Conservation (phyloP, 495 filamentous ascomycete genomes). For the Talaromyces stipitatus region DNA sequence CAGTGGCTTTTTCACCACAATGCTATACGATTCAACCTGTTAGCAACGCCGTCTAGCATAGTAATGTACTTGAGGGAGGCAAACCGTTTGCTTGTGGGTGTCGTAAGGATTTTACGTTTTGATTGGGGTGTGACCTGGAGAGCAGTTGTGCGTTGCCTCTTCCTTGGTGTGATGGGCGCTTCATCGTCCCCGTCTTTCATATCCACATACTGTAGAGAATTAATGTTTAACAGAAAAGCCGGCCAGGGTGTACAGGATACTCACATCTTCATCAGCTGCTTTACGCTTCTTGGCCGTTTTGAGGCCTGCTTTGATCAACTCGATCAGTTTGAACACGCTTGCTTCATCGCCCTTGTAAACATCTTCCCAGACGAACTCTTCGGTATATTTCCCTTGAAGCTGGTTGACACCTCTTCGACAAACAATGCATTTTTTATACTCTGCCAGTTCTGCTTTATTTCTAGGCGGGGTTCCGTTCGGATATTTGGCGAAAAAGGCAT, state of each 20-base stretch:
- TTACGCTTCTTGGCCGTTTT: constrained; percentile 46
- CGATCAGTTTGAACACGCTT: constrained; percentile 51
- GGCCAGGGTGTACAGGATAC: constrained; percentile 8
- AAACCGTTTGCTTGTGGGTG: constrained; percentile 65
- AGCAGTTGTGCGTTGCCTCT: constrained; percentile 45
- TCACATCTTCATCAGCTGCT: constrained; percentile 42
- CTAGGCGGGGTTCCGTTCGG: constrained; percentile 70
- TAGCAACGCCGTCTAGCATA: not conserved
- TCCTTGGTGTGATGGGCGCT: constrained; percentile 49
- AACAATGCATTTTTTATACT: constrained; percentile 83
- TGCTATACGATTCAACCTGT: constrained; percentile 27
- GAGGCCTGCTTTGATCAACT: constrained; percentile 56
- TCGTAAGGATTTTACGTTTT: constrained; percentile 48
- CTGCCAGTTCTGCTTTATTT: constrained; percentile 46
- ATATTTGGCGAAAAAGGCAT: constrained; percentile 56
- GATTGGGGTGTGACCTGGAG: constrained; percentile 52
- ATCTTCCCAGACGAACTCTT: constrained; percentile 89
- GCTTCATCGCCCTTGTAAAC: constrained; percentile 55
- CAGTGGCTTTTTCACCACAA: constrained; percentile 81
- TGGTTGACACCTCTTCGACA: constrained; percentile 87
- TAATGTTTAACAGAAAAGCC: not conserved
- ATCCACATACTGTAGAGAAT: constrained; percentile 30
- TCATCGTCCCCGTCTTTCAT: constrained; percentile 38
- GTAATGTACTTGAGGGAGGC: not conserved
- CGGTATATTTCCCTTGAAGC: constrained; percentile 79